phyloP scores from a whole-genome alignment of 1,139 yeast genomes.

The Protomyces arabidopsidicola region DNA sequence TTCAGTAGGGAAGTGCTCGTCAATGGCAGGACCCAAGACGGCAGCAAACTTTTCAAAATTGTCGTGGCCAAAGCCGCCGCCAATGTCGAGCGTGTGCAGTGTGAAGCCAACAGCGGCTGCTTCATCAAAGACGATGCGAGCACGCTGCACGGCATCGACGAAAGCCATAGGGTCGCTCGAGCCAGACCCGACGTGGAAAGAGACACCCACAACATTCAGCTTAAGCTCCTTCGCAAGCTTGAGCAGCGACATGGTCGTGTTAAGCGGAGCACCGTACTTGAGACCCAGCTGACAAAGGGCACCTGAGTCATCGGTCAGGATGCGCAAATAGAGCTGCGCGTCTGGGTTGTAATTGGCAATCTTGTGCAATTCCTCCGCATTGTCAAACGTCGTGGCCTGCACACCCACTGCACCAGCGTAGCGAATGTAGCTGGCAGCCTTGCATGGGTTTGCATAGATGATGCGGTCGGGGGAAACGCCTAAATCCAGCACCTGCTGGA shows the following conservation, averaged over 20 bases:
- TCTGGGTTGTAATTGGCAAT: constrained; percentile 62
- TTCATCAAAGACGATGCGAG: constrained; percentile 63
- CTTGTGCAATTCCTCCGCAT: constrained; percentile 76
- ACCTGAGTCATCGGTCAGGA: constrained; percentile 82
- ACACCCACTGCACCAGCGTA: constrained; percentile 58
- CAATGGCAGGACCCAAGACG: constrained; percentile 56
- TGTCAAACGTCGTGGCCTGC: constrained; percentile 81
- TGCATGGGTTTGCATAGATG: constrained; percentile 92
- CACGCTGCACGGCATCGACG: constrained; percentile 66
- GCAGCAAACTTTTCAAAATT: constrained; percentile 60
- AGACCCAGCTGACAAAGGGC: constrained; percentile 85
- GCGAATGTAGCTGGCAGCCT: constrained; percentile 72
- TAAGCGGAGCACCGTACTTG: constrained; percentile 78
- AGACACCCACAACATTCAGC: constrained; percentile 71
- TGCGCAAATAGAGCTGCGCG: constrained; percentile 68
- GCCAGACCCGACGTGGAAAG: constrained; percentile 96
- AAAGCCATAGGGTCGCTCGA: constrained; percentile 71
- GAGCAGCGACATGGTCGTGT: constrained; percentile 54
- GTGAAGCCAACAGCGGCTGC: constrained; percentile 49
- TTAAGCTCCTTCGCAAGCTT: constrained; percentile 58
- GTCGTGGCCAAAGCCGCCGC: constrained; percentile 83
- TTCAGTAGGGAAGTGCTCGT: constrained; percentile 53
- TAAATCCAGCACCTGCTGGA: constrained; percentile 57
- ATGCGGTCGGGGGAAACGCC: constrained; percentile 65
- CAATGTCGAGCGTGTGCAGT: constrained; percentile 68